Conservation (phyloP, 2,329 filamentous ascomycete genomes). For the Stemphylium vesicarium region DNA sequence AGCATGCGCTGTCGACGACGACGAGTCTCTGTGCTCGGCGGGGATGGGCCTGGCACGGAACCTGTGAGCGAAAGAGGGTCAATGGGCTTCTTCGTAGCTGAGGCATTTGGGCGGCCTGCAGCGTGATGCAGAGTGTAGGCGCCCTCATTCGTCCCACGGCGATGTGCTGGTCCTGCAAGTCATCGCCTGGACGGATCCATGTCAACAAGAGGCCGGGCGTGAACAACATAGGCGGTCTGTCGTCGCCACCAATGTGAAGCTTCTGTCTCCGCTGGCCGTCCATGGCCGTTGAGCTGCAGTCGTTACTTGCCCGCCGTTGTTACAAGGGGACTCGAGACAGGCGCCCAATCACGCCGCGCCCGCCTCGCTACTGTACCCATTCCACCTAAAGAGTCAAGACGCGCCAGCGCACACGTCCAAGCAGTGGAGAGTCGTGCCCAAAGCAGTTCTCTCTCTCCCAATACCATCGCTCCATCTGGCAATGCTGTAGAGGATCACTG, state of each 20-base stretch:
- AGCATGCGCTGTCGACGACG: slow-evolving; percentile 27
- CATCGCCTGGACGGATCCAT: slow-evolving; percentile 17
- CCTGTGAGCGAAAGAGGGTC: slow-evolving; percentile 11
- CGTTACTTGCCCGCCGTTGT: background rate
- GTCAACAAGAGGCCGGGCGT: background rate
- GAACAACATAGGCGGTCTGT: slow-evolving; percentile 20
- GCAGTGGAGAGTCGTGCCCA: slow-evolving; percentile 24
- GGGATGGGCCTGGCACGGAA: slow-evolving; percentile 21
- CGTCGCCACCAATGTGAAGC: slow-evolving; percentile 14
- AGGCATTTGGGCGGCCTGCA: slow-evolving; percentile 29
- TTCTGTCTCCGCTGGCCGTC: background rate
- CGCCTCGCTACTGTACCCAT: slow-evolving; percentile 18
- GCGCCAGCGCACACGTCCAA: slow-evolving; percentile 32
- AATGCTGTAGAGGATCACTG: slow-evolving; percentile 24
- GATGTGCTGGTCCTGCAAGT: slow-evolving; percentile 36
- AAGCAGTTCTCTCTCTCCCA: slow-evolving; percentile 24
- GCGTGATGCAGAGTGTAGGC: slow-evolving; percentile 10
- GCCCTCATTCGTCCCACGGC: slow-evolving; percentile 20
- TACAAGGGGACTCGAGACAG: slow-evolving; percentile 14
- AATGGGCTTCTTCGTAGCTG: slow-evolving; percentile 10
- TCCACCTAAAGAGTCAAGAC: slow-evolving; percentile 20
- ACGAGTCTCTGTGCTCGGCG: slow-evolving; percentile 20
- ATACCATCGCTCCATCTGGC: slow-evolving; percentile 25
- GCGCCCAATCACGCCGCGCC: slow-evolving; percentile 20
- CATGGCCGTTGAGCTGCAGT: slow-evolving; percentile 14